Conservation (phyloP, 2,329 filamentous ascomycete species). For the Aspergillus hiratsukae region DNA sequence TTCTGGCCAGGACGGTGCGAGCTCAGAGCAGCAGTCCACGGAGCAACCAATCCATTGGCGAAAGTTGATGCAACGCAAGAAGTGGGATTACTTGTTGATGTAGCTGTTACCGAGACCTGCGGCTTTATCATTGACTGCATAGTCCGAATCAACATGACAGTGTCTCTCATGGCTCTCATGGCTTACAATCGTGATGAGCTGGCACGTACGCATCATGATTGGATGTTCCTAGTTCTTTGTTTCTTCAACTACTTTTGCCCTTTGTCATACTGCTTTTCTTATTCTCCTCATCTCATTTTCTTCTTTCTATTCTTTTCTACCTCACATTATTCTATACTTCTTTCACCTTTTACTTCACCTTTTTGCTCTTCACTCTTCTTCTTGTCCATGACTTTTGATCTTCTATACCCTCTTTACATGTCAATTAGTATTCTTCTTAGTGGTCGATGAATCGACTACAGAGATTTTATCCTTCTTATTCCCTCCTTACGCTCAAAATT, state of each 20-base stretch:
- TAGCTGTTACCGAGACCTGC: neutral
- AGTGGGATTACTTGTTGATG: constrained; percentile 50
- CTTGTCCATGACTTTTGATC: neutral
- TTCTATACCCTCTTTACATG: neutral
- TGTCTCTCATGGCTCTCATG: neutral
- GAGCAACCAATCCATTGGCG: constrained; percentile 68
- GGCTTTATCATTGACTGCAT: neutral
- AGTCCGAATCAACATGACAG: neutral
- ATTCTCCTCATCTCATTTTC: neutral
- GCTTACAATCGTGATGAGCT: no score
- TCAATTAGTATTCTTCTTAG: neutral
- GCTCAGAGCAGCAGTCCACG: constrained; percentile 19
- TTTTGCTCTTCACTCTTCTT: neutral
- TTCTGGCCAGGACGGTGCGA: constrained; percentile 47
- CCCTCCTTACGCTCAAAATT: neutral
- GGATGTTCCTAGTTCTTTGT: neutral
- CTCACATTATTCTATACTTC: no score
- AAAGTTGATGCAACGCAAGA: constrained; percentile 84
- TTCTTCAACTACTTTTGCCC: neutral
- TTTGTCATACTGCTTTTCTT: neutral
- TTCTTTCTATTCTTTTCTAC: neutral
- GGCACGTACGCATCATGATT: neutral
- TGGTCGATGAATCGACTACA: neutral
- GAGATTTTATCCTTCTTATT: neutral
- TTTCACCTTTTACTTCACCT: no score